phyloP scores from a whole-genome alignment of 2,329 filamentous ascomycete genomes.

The Diatrype stigma region DNA sequence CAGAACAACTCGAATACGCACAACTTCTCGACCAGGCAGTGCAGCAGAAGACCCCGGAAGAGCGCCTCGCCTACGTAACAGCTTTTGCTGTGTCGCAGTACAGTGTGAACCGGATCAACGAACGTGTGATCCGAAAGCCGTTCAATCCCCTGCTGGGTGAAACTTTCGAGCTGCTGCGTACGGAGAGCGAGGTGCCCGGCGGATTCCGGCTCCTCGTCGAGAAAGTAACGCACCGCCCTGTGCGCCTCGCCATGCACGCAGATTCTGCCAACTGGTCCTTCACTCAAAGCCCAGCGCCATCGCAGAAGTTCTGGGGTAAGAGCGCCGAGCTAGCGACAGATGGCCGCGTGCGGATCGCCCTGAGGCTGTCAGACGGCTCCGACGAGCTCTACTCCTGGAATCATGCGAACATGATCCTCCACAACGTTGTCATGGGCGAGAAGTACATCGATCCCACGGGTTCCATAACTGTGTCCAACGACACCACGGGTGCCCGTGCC shows the following conservation, averaged over 20 bases:
- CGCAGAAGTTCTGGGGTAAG: conserved; percentile 99
- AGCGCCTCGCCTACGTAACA: conserved; percentile 78
- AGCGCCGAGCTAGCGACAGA: conserved; percentile 92
- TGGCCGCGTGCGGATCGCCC: conserved; percentile 72
- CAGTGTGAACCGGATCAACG: conserved; percentile 76
- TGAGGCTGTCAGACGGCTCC: conserved; percentile 60
- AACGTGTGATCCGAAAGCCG: conserved; percentile 89
- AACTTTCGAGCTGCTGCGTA: conserved; percentile 86
- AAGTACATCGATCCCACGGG: conserved; percentile 97
- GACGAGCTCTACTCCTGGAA: conserved; percentile 88
- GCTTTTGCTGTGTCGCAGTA: conserved; percentile 90
- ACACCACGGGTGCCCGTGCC: conserved; percentile 77
- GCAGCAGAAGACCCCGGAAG: conserved; percentile 52
- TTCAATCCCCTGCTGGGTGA: conserved; percentile 97
- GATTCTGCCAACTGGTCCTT: conserved; percentile 84
- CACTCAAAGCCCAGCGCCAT: conserved; percentile 79
- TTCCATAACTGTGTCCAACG: conserved; percentile 80
- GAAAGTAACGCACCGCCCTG: conserved; percentile 89
- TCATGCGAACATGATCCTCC: conserved; percentile 81
- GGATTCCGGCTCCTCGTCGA: conserved; percentile 92
- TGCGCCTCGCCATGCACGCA: conserved; percentile 89
- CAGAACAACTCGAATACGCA: conserved; percentile 89
- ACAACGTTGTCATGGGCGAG: conserved; percentile 96
- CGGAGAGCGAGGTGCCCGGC: conserved; percentile 65
- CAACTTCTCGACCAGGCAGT: conserved; percentile 75